Base-by-base conservation (phyloP, 2,329 filamentous ascomycete species). In the Xylariales sp. region DNA sequence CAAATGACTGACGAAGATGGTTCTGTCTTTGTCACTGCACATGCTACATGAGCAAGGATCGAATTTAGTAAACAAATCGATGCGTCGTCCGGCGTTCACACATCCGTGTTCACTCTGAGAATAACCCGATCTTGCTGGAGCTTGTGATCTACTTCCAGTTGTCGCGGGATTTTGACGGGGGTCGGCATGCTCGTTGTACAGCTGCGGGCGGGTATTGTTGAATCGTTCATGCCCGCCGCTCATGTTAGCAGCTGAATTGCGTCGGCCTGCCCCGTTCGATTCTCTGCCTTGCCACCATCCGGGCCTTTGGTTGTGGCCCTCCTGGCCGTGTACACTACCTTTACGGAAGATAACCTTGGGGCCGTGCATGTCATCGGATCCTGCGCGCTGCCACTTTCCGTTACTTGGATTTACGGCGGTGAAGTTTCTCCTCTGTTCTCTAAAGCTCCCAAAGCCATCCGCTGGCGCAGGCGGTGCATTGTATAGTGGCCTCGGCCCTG, bases 351-450 rank as follows among this genome's bases (percentile, higher is more conserved):
- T 10, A 8, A 46, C 55, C 30, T 52, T 73, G 12, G 72, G 73
- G 4, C 73, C 73, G 18, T 74, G 73, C 9, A 69, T 56, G 1
- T 67, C 54, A 10, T 71, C 64, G 3, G 59, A 62, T 32, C 67
- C 69, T n/a, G 59, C 43, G 1, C 32, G 48, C 18, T 68, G 64
- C 69, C 69, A 71, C 18, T 30, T 60, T 48, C 67, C 64, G 16
- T 23, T 62, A 46, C 46, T 39, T 28, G 5, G 5, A 12, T 48
- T 52, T 49, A 7, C 28, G 9, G 50, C 43, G n/a, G 52, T 65
- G 23, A 16, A 10, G 36, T 49, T 55, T 16, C 30, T 62, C 30
- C n/a, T 56, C 0, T 62, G 41, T 28, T 60, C 30, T 5, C 10
- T 9, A n/a, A 14, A 53, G 7, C 30, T 12, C 16, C n/a, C 45